Conservation (phyloP, 345 rosid species). For the Bruguiera gymnorhiza region DNA sequence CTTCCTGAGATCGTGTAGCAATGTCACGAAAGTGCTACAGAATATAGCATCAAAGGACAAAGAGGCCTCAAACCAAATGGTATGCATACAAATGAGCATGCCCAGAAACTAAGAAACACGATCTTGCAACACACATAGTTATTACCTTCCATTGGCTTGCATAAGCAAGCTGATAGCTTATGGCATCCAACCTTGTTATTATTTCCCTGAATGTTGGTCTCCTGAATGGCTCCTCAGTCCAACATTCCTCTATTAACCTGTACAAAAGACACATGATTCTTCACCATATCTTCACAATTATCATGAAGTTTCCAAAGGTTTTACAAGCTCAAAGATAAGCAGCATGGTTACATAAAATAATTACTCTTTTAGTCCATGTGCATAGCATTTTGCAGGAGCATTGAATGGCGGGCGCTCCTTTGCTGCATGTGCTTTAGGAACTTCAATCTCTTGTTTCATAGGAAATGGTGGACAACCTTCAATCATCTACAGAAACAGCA, state of each 20-base stretch:
- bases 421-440: constrained; percentile 48
- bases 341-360: too few relatives aligned
- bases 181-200: constrained; percentile 54
- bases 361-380: constrained; percentile 79
- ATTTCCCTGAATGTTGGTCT: constrained; percentile 82
- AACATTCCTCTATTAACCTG: constrained; percentile 91
- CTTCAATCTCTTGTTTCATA: constrained; percentile 62
- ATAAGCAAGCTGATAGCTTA: constrained; percentile 40
- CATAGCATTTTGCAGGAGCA: constrained; percentile 70
- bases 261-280: constrained; percentile 10
- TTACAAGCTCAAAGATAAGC: too few relatives aligned
- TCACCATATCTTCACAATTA: too few relatives aligned
- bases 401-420: constrained; percentile 57
- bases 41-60: too few relatives aligned
- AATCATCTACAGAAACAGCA: constrained; percentile 52
- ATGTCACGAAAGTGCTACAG: too few relatives aligned
- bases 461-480: constrained; percentile 78
- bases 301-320: too few relatives aligned
- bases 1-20: too few relatives aligned
- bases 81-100: not conserved
- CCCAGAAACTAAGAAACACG: constrained; percentile 20
- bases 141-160: constrained; percentile 54
- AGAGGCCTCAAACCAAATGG: too few relatives aligned
- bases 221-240: constrained; percentile 72
- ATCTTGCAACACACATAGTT: not conserved